Base-by-base conservation (phyloP, 2,329 filamentous ascomycete species). In the Scedosporium dehoogii region DNA sequence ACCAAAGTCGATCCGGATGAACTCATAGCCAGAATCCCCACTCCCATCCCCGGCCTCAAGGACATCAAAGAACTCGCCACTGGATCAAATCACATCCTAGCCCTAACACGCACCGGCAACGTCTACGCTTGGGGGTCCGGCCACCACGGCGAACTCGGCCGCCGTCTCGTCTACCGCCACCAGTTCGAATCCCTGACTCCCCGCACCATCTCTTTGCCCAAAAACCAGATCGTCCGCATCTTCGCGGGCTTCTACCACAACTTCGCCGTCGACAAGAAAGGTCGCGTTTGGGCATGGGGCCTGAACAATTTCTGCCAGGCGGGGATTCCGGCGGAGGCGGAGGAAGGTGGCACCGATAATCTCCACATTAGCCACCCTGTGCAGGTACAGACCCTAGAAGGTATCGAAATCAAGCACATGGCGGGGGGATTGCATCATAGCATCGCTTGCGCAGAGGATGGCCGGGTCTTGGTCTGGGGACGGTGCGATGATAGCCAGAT, bases 261-360 rank as follows among this genome's bases (percentile, higher is more conserved):
- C 68, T 93, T 96, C 68, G 90, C 90, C 18, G 79, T 96, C 57
- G 85, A 88, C 73, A 81, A 83, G 63, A 81, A 84, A 14, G 89
- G 86, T 46, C 80, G 83, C 33, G 87, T 93, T 38, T 94, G 86
- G 74, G 84, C 86, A 0, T 96, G 91, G 91, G 91, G 92, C 25
- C 78, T 93, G 33, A 96, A 96, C 80, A 92, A 89, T 75, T 96
- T 90, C 73, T 89, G 88, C 65, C 88, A 96, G 76, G 90, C 89
- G 16, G 91, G 77, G 4, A 84, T 89, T 60, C 78, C 79, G 59
- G 78, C 81, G 60, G 81, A 89, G 63, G 78, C 76, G 42, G 73
- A 77, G 21, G 72, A 74, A 64, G 74, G 79, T 18, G 82, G 83
- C 29, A 87, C 86, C 61, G 90, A 62, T 41, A 63, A 64, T 25